Evolutionary conservation across 805 yeast genomes (phyloP).

Genomic region (Metschnikowia koreensis): DNA sequence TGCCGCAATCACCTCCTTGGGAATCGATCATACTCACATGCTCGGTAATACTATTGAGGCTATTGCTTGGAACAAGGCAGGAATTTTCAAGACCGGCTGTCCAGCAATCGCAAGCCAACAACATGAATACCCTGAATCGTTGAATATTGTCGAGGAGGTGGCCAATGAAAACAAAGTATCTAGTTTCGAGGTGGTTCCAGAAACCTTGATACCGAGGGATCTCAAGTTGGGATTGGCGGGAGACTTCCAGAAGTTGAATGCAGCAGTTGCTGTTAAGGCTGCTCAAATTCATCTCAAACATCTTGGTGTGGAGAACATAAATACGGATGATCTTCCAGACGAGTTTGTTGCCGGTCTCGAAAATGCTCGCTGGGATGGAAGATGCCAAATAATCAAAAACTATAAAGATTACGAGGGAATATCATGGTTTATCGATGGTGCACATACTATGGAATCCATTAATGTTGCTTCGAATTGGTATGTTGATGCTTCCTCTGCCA

Average conservation of each 20-base stretch:
- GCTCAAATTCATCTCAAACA: conserved; percentile 57
- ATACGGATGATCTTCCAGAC: conserved; percentile 40
- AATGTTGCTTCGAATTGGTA: conserved; percentile 85
- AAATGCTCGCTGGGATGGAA: conserved; percentile 85
- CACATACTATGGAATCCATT: conserved; percentile 89
- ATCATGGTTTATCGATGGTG: conserved; percentile 92
- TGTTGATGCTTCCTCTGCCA: conserved; percentile 20
- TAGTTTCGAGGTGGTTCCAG: conserved; percentile 50
- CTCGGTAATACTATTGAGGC: conserved; percentile 84
- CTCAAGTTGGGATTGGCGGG: conserved; percentile 74
- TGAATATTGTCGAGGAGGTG: conserved; percentile 57
- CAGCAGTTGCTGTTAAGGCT: conserved; percentile 79
- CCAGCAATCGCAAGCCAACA: conserved; percentile 68
- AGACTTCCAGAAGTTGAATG: conserved; percentile 79
- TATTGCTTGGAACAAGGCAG: conserved; percentile 96
- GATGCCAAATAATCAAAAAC: conserved; percentile 73
- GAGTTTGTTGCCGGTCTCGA: conserved; percentile 59
- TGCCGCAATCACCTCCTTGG: conserved; percentile 82
- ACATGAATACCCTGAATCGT: conserved; percentile 49
- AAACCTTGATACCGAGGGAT: conserved; percentile 38
- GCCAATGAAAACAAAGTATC: conserved; percentile 59
- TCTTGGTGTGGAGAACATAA: conserved; percentile 39
- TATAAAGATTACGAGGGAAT: conserved; percentile 40
- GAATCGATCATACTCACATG: conserved; percentile 87
- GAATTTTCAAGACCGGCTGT: conserved; percentile 72